Evolutionary conservation across 1,284 basidiomycete species (phyloP).

Genomic region (Papiliotrema terrestris): DNA sequence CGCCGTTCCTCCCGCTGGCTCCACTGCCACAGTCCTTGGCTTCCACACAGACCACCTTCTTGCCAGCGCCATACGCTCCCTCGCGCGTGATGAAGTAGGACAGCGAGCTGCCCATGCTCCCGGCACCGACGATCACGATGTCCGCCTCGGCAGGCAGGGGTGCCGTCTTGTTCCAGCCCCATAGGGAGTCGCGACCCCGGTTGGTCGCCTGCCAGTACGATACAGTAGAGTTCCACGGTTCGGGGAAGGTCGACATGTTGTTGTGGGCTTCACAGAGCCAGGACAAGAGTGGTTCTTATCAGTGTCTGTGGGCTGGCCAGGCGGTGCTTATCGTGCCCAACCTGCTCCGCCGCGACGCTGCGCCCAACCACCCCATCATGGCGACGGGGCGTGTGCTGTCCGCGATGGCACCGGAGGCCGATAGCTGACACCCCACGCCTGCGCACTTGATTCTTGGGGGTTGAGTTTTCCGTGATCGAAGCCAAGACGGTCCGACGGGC

Average conservation of each 20-base stretch:
- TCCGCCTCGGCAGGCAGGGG: conserved; percentile 12
- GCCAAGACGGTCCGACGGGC: too few relatives aligned
- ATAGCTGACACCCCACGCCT: too few relatives aligned
- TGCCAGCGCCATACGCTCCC: conserved; percentile 15
- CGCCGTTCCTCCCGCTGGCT: conserved; percentile 7
- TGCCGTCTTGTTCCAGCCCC: conserved; percentile 7
- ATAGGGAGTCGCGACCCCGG: conserved; percentile 18
- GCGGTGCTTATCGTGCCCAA: too few relatives aligned
- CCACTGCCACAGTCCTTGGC: conserved; percentile 39
- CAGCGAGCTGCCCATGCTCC: conserved; percentile 14
- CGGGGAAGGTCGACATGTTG: conserved; percentile 29
- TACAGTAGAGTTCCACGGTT: conserved; percentile 23
- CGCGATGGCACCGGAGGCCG: too few relatives aligned
- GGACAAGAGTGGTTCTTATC: too few relatives aligned
- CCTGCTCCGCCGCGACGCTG: too few relatives aligned
- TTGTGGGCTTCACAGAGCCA: too few relatives aligned
- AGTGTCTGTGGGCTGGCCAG: too few relatives aligned
- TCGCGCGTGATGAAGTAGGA: conserved; percentile 30
- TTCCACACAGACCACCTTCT: conserved; percentile 28
- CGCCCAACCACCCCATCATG: too few relatives aligned
- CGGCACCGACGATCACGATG: conserved; percentile 26
- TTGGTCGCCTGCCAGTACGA: conserved; percentile 35
- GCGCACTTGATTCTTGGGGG: too few relatives aligned
- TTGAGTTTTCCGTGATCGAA: too few relatives aligned
- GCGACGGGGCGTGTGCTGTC: too few relatives aligned